Percentiles rank a stretch among this genome's conserved stretches.
Conservation (phyloP, 2,329 filamentous ascomycete species). For the Mariannaea elegans region DNA sequence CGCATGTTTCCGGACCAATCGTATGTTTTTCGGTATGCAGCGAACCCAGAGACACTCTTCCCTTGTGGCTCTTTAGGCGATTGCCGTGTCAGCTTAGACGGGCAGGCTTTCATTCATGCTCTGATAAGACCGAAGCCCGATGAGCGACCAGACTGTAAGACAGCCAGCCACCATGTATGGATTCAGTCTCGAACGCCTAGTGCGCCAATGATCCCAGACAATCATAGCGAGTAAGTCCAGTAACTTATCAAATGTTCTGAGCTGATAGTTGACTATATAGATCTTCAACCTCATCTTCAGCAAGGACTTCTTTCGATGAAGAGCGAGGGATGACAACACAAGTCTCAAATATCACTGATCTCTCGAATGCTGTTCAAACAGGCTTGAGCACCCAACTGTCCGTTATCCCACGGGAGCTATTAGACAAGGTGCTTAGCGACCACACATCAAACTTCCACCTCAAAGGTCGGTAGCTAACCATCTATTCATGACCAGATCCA, state of each 20-base stretch:
- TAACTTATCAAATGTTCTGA: background rate
- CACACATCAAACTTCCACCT: background rate
- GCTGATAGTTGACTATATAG: background rate
- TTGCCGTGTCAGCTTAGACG: background rate
- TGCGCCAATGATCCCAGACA: background rate
- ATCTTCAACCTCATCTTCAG: background rate
- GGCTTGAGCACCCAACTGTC: background rate
- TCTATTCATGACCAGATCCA: background rate
- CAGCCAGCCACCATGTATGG: background rate
- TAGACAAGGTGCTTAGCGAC: background rate
- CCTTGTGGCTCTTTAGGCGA: background rate
- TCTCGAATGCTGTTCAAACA: background rate
- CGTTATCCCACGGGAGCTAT: background rate
- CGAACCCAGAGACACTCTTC: constrained; percentile 2
- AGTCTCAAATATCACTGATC: background rate
- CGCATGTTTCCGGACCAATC: background rate
- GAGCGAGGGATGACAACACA: constrained; percentile 1
- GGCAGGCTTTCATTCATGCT: constrained; percentile 7
- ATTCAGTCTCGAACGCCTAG: background rate
- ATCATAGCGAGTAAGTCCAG: background rate
- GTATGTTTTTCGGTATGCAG: background rate
- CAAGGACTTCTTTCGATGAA: background rate
- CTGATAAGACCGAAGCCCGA: background rate
- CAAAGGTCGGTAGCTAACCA: background rate
- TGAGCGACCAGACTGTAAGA: background rate